Conservation (phyloP, 2,329 filamentous ascomycete genomes). For the Chaetomium sp. region DNA sequence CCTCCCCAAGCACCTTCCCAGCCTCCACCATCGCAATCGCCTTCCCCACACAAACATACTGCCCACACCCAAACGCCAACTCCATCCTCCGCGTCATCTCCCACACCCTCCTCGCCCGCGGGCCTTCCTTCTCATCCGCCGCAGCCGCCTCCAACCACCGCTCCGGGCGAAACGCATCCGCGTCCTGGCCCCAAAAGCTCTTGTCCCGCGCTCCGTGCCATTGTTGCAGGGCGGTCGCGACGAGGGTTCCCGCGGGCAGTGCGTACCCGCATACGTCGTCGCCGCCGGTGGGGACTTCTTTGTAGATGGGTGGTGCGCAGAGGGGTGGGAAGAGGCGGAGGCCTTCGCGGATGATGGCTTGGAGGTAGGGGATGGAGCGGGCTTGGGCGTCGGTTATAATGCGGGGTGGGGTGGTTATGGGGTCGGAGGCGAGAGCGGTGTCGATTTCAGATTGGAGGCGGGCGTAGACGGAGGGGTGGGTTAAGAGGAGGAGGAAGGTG, state of each 20-base stretch:
- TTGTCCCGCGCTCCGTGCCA: conserved; percentile 5
- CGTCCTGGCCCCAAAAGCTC: conserved; percentile 14
- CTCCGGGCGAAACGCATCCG: conserved; percentile 17
- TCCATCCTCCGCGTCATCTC: conserved; percentile 13
- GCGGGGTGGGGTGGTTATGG: background rate
- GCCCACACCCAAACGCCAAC: conserved; percentile 14
- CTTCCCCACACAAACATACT: conserved; percentile 17
- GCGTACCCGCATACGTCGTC: conserved; percentile 4
- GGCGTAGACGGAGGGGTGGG: conserved; percentile 39
- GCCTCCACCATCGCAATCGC: conserved; percentile 14
- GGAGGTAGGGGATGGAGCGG: conserved; percentile 30
- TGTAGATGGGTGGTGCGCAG: conserved; percentile 5
- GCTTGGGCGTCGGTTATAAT: conserved; percentile 5
- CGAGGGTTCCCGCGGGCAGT: conserved; percentile 7
- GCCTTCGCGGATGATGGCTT: conserved; percentile 34
- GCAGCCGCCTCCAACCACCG: conserved; percentile 6
- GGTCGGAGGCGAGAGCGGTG: conserved; percentile 12
- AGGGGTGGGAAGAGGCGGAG: conserved; percentile 33
- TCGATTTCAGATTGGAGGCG: conserved; percentile 46
- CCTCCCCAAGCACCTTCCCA: conserved; percentile 15
- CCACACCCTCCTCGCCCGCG: background rate
- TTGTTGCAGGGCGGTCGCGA: conserved; percentile 3
- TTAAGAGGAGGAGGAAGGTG: conserved; percentile 46
- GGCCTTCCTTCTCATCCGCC: background rate
- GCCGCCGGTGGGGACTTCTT: conserved; percentile 3